Evolutionary conservation across 495 filamentous ascomycete species (phyloP).

Genomic region (Aspergillus nidulans): DNA sequence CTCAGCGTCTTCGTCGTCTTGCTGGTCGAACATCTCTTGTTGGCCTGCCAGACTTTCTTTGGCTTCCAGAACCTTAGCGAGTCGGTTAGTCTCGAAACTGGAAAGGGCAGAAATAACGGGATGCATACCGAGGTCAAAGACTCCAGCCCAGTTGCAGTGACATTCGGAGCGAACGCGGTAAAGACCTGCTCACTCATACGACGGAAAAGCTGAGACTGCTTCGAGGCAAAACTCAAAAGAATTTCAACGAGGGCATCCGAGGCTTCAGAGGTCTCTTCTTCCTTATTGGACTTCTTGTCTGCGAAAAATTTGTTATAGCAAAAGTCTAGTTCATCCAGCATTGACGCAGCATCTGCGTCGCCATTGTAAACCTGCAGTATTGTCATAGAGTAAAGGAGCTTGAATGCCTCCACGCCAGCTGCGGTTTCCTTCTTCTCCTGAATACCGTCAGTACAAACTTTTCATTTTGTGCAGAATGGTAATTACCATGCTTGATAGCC

Average conservation of each 20-base stretch:
- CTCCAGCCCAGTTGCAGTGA: constrained; percentile 67
- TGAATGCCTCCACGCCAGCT: constrained; percentile 55
- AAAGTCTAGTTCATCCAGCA: constrained; percentile 68
- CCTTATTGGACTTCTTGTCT: constrained; percentile 40
- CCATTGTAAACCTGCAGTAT: constrained; percentile 87
- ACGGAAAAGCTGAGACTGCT: constrained; percentile 76
- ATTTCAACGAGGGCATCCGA: constrained; percentile 81
- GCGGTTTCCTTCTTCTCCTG: constrained; percentile 34
- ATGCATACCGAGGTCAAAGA: constrained; percentile 56
- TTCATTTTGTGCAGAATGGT: background rate
- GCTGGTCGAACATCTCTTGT: constrained; percentile 76
- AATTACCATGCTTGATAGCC: constrained; percentile 58
- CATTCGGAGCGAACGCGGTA: constrained; percentile 63
- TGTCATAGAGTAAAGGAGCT: constrained; percentile 78
- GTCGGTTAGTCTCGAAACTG: background rate
- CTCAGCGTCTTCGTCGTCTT: constrained; percentile 54
- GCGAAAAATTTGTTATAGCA: constrained; percentile 62
- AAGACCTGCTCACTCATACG: constrained; percentile 88
- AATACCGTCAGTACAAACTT: constrained; percentile 7
- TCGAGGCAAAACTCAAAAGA: constrained; percentile 79
- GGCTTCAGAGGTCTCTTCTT: constrained; percentile 54
- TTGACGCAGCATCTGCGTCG: constrained; percentile 72
- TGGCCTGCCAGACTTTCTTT: constrained; percentile 81
- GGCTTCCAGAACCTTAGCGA: constrained; percentile 58
- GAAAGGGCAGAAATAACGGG: background rate